Base-by-base conservation (phyloP, 257 asterid species). In the Striga asiatica region DNA sequence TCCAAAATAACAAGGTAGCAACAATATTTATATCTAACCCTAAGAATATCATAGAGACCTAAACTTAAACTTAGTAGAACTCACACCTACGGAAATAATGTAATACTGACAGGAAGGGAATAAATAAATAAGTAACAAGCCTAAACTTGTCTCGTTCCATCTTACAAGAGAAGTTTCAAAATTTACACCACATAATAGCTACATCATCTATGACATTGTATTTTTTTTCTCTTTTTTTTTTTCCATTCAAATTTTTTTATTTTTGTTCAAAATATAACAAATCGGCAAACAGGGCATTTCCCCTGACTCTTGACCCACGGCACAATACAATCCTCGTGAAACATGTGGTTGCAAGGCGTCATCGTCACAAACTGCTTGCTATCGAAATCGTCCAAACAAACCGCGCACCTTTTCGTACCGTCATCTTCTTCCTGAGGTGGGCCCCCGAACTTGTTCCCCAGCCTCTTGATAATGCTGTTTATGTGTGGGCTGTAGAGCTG, bases 271-370 rank as follows among this genome's bases (percentile, higher is more conserved):
- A 29, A 49, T 11, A 73, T 60, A 11, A 74, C 64, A 43, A 48
- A 81, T 54, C 97, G 74, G 50, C 97, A 89, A 19, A 85, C 85
- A 0, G 97, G 97, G 80, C 97, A 85, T 38, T 60, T 66, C 31
- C 95, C 92, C 18, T 80, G 73, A 72, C 64, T 81, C 74, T 71
- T 85, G 41, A 83, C 91, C 97, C 97, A 89, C 1, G 94, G 95
- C 37, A 80, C 81, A 18, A 91, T 91, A 68, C 98, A 91, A 1
- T 81, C 95, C 55, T 81, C 95, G 16, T 91, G 98, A 54, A 91
- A 91, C 95, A 91, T 81, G 60, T 91, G 98, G 31, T 68, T 65
- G 76, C 98, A 86, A 0, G 98, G 95, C 11, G 98, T 86, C 8
- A 73, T 38, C 5, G 81, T 84, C 51, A 91, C 86, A 14, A 70